Conservation (phyloP, 768 basidiomycete genomes). For the Rhodocollybia butyracea region DNA sequence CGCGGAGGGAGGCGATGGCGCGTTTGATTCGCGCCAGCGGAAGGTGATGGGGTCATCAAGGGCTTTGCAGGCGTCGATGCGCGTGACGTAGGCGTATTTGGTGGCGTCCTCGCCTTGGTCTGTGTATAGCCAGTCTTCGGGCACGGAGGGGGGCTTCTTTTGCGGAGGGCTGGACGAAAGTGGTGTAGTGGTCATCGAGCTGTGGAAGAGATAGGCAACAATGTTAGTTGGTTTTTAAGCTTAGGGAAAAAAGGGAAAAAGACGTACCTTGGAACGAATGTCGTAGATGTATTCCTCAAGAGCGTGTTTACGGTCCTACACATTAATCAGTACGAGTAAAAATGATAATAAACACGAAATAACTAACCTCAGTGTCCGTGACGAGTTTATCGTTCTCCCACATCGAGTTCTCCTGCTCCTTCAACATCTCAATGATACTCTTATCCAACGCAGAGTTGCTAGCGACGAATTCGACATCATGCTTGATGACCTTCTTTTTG, state of each 20-base stretch:
- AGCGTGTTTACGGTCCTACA: conserved; percentile 93
- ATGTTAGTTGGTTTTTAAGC: too few species aligned
- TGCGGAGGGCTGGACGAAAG: conserved; percentile 72
- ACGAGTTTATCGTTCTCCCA: conserved; percentile 92
- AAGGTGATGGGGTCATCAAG: conserved; percentile 85
- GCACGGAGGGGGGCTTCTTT: conserved; percentile 72
- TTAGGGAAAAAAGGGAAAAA: too few species aligned
- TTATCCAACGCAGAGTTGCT: conserved; percentile 64
- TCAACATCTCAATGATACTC: conserved; percentile 56
- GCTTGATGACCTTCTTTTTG: conserved; percentile 91
- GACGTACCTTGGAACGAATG: conserved; percentile 86
- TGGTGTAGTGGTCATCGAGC: conserved; percentile 82
- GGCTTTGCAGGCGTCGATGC: conserved; percentile 79
- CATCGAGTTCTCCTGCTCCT: conserved; percentile 88
- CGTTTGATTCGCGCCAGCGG: conserved; percentile 73
- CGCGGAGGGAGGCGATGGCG: conserved; percentile 74
- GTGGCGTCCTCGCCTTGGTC: conserved; percentile 93
- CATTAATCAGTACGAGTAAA: too few species aligned
- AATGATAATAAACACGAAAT: conserved; percentile 2
- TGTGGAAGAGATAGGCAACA: too few species aligned
- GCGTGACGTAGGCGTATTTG: conserved; percentile 90
- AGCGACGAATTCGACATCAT: conserved; percentile 71
- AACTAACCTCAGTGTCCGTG: conserved; percentile 88
- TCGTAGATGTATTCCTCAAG: conserved; percentile 99
- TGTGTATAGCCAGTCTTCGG: conserved; percentile 95